These are phyloP conservation scores for Didymellaceae sp. DNA, from an alignment of 2,329 filamentous ascomycete species.

Conservation along the genomic window DNA sequence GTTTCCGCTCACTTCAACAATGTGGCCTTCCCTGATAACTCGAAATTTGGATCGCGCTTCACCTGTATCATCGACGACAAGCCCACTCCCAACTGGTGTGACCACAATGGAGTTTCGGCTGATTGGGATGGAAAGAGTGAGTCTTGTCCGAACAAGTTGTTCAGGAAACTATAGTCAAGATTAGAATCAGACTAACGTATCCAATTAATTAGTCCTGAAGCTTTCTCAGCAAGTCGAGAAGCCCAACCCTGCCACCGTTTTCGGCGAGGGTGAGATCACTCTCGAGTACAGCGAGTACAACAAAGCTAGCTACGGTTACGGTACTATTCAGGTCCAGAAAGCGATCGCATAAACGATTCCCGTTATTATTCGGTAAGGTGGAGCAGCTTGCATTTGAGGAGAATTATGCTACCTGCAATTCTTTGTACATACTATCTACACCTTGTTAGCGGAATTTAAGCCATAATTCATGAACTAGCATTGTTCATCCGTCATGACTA, in stretches of 20 bases:
- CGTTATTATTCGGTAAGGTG: too few species aligned
- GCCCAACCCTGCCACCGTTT: neutral
- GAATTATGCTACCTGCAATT: neutral
- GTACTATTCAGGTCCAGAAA: neutral
- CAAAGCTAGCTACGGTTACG: neutral
- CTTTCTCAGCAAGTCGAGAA: constrained; percentile 3
- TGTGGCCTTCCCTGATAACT: constrained; percentile 3
- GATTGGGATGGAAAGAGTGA: constrained; percentile 8
- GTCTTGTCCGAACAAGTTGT: neutral
- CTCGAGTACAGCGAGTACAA: neutral
- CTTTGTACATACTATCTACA: neutral
- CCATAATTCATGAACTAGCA: too few species aligned
- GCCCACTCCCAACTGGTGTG: neutral
- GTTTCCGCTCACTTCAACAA: neutral
- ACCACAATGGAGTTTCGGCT: neutral
- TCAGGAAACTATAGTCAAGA: neutral
- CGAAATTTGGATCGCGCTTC: neutral
- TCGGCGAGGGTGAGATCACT: constrained; percentile 1
- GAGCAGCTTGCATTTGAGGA: neutral
- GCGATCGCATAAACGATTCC: neutral
- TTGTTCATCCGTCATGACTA: too few species aligned
- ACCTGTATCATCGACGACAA: constrained; percentile 3
- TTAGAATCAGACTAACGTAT: neutral
- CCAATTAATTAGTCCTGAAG: neutral
- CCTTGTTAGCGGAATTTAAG: neutral